Base-by-base conservation (phyloP, 352 stramenopile genomes). In the Phytophthora podocarpi region DNA sequence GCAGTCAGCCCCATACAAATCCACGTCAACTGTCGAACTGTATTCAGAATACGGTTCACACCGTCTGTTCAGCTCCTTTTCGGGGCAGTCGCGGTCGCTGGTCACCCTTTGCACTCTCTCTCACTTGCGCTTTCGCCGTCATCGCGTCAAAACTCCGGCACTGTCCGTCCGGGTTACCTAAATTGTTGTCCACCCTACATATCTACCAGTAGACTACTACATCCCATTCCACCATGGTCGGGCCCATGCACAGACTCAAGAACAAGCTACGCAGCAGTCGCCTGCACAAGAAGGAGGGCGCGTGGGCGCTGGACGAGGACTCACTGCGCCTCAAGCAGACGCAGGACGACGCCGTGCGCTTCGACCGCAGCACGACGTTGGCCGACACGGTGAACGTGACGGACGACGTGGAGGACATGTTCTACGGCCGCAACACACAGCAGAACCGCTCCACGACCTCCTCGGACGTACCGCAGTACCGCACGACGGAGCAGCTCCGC, bases 361-460 rank as follows among this genome's bases (percentile, higher is more conserved):
- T 70, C 34, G 53, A 70, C 46, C 74, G 76, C 49, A 74, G 71
- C 51, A 76, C 59, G 35, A 64, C 66, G 10, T 52, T 78, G 20
- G 52, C 61, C 24, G 66, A 65, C 31, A 75, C 65, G 0, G 52
- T 74, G 21, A 76, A 66, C 56, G 72, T 87, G 24, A 69, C 83
- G 32, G 83, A 92, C 53, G 80, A 92, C 61, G 81, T 87, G 16
- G 83, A 92, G 23, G 83, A 89, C 21, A 70, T 85, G 36, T 89
- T 87, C 41, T 90, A 89, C 58, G 59, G 61, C 20, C 52, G 58
- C 32, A 46, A 13, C 32, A 35, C 35, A 24, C n/a, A n/a, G n/a
- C n/a, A n/a, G n/a, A 50, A 50, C 46, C 58, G 61, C 49, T 67
- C 61, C 27, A 72, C 45, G 10, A 46, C 54, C 9, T 21, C 48